These are phyloP conservation scores for Fusarium sp. DNA, from an alignment of 2,329 filamentous ascomycete genomes.

Conservation along the genomic window DNA sequence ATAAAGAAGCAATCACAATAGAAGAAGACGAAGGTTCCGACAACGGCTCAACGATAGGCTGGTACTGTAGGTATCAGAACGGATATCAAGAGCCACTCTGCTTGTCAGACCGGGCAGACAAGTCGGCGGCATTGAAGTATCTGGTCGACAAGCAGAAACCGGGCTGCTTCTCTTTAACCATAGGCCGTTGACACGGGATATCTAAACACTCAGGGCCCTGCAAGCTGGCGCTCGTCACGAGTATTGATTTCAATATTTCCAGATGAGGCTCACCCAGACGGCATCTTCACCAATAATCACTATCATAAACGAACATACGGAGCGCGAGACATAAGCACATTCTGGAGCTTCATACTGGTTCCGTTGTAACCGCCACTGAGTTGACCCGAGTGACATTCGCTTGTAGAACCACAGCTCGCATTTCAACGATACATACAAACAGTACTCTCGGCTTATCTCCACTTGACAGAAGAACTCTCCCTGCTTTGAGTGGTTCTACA, in stretches of 20 bases:
- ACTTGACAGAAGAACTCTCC: neutral
- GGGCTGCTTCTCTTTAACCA: neutral
- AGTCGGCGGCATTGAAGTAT: neutral
- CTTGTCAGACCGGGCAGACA: neutral
- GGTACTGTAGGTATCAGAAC: neutral
- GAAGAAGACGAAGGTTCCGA: neutral
- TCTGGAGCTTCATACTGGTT: constrained; percentile 3
- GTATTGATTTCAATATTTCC: neutral
- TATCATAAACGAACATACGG: constrained; percentile 3
- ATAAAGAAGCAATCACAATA: neutral
- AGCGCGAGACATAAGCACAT: neutral
- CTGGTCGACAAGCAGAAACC: neutral
- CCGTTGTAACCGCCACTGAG: constrained; percentile 1
- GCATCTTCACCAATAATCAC: constrained; percentile 3
- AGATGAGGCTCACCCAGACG: neutral
- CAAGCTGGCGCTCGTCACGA: neutral
- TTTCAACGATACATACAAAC: neutral
- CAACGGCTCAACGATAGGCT: neutral
- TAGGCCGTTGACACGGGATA: neutral
- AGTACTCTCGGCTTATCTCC: constrained; percentile 7
- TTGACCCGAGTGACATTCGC: constrained; percentile 10
- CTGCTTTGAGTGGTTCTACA: neutral
- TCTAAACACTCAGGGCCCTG: neutral
- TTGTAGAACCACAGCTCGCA: neutral
- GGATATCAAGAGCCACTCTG: constrained; percentile 5